A percentile compares a stretch with the other conserved stretches of the same genome.
Evolutionary conservation across 2,329 filamentous ascomycete genomes (phyloP).

Genomic region (Sphaerulina vaccinii): DNA sequence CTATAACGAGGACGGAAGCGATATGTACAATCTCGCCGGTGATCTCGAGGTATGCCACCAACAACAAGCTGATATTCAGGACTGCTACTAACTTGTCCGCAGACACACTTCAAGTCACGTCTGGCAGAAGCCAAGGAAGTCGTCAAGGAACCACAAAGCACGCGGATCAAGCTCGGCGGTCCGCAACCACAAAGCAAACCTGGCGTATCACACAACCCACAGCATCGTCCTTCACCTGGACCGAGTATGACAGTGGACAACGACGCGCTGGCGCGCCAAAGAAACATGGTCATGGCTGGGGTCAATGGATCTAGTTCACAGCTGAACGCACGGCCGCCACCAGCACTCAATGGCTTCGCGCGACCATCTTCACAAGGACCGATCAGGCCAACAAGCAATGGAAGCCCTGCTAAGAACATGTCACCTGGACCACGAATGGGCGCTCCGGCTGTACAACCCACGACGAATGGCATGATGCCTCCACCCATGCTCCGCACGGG

Average conservation of each 20-base stretch:
- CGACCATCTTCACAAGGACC: conserved; percentile 34
- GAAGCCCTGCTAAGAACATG: conserved; percentile 44
- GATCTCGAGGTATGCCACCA: conserved; percentile 68
- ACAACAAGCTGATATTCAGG: neutral
- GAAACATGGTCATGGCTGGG: conserved; percentile 52
- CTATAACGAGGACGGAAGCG: conserved; percentile 90
- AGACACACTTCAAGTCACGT: conserved; percentile 68
- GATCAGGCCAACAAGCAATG: conserved; percentile 42
- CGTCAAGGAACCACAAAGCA: conserved; percentile 69
- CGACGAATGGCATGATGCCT: conserved; percentile 35
- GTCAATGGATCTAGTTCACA: conserved; percentile 42
- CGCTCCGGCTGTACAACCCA: conserved; percentile 28
- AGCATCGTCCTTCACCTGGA: conserved; percentile 39
- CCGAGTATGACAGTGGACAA: conserved; percentile 55
- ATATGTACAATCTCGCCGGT: conserved; percentile 73
- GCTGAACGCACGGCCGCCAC: conserved; percentile 30
- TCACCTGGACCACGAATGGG: conserved; percentile 43
- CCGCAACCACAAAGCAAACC: conserved; percentile 42
- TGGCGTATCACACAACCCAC: conserved; percentile 40
- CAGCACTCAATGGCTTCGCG: conserved; percentile 31
- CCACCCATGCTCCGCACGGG: conserved; percentile 31
- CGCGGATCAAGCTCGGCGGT: conserved; percentile 71
- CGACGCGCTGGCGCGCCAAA: conserved; percentile 54
- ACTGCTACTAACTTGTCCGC: conserved; percentile 14
- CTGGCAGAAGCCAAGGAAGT: conserved; percentile 69